These are phyloP conservation scores for Silene coronaria DNA, from an alignment of 179 eudicot species.

Conservation along the genomic window DNA sequence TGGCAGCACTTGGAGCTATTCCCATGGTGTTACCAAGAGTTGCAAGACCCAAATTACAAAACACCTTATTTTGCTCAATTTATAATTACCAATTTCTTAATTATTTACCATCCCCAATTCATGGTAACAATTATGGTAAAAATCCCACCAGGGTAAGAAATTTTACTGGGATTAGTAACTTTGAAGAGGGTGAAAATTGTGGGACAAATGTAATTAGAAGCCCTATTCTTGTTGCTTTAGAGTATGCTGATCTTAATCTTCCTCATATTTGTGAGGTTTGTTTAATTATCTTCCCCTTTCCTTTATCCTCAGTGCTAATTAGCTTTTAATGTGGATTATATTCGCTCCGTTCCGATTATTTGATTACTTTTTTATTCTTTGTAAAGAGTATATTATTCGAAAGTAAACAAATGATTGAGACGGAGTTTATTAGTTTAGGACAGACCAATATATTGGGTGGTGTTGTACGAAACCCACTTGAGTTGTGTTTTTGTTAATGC, in stretches of 20 bases:
- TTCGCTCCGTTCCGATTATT: not conserved
- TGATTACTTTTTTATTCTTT: not conserved
- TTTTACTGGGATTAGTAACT: not conserved
- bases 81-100: not conserved
- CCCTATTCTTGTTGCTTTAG: constrained; percentile 50
- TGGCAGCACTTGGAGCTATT: constrained; percentile 12
- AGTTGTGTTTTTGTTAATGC: not conserved
- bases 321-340: not conserved
- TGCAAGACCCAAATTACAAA: constrained; percentile 10
- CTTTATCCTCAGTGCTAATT: not conserved
- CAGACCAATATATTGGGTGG: not conserved
- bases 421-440: not conserved
- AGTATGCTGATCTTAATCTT: constrained; percentile 59
- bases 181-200: constrained; percentile 5
- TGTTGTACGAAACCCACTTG: not conserved
- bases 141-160: constrained; percentile 5
- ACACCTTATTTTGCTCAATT: not conserved
- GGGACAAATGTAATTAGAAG: constrained; percentile 22
- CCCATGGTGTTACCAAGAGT: constrained; percentile 17
- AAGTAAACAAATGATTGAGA: not conserved
- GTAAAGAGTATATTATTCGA: not conserved
- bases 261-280: constrained; percentile 36
- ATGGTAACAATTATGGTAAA: not conserved
- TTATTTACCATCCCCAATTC: constrained; percentile 13
- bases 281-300: not conserved